Evolutionary conservation across 2,329 filamentous ascomycete genomes (phyloP), one percentile per base, ranked within the genome.

Genomic region (Colletotrichum sp.): DNA sequence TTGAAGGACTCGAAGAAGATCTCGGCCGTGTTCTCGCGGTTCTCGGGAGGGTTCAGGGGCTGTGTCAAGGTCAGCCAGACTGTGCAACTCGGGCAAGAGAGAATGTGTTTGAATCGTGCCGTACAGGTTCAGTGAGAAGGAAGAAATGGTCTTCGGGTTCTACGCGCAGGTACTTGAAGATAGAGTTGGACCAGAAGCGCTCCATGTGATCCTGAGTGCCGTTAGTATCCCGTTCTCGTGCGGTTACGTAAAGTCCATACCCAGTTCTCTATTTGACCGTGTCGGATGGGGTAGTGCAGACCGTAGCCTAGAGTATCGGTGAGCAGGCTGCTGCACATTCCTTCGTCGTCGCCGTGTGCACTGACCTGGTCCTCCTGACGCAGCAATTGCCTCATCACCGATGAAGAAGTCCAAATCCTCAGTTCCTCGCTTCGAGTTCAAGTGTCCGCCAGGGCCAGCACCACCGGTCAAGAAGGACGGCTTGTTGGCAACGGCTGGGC

Each of bases 1-100:
- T 99, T 99, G 90, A 99, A 99, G 5, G 97, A 99, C 85, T 99
- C 97, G 88, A 99, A 99, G 92, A 99, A 98, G 87, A 99, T 99
- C 85, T 99, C 97, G 85, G 97, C 97, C 30, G 97, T 99, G 85
- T 98, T 98, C 87, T 99, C 97, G 83, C 97, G 96, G 87, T 99
- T 99, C 88, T 99, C 97, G 32, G 97, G 97, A 44, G 97, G 97
- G 86, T 99, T 99, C 83, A 99, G 91, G 79, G 97, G 97, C 95
- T 98, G 72, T 72, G 52, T 79, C 79, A 75, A 74, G 67, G 66
- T 78, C 69, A 78, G 76, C 65, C 15, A 65, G 9, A 6, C n/a
- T 18, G 26, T 52, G 10, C n/a, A 52, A 12, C 15, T 30, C 16
- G 69, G 4, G n/a, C 22, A 24, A 4, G 55, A 18, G 18, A 60